phyloP scores from a whole-genome alignment of 1,139 yeast species.

The Geotrichum histeridarum region DNA sequence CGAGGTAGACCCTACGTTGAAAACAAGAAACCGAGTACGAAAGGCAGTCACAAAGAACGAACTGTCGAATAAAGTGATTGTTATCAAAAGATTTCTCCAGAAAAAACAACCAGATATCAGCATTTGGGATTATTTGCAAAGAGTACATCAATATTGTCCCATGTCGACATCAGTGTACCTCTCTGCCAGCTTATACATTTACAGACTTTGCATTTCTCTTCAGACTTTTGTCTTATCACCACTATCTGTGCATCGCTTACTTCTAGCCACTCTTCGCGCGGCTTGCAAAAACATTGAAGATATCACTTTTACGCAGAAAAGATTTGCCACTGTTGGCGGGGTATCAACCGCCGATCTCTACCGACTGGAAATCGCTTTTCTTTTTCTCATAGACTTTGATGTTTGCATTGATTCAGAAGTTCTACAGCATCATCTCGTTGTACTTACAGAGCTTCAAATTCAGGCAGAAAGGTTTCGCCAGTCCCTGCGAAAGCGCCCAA shows the following conservation, averaged over 20 bases:
- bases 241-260: slow-evolving; percentile 45
- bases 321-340: slow-evolving; percentile 53
- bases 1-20: no score
- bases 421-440: slow-evolving; percentile 6
- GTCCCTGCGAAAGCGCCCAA: slow-evolving; percentile 5
- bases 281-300: slow-evolving; percentile 53
- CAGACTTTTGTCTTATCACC: slow-evolving; percentile 31
- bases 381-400: slow-evolving; percentile 40
- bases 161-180: slow-evolving; percentile 44
- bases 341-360: slow-evolving; percentile 43
- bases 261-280: slow-evolving; percentile 48
- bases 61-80: neutral
- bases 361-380: slow-evolving; percentile 45
- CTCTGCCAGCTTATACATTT: slow-evolving; percentile 38
- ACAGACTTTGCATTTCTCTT: slow-evolving; percentile 35
- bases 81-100: slow-evolving; percentile 1
- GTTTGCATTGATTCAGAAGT: slow-evolving; percentile 29
- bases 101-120: slow-evolving; percentile 20
- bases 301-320: slow-evolving; percentile 46
- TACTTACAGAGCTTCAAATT: slow-evolving; percentile 4
- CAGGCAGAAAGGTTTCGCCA: slow-evolving; percentile 3
- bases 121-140: slow-evolving; percentile 37
- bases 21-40: neutral
- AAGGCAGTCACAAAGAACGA: slow-evolving; percentile 1
- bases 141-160: slow-evolving; percentile 43